Evolutionary conservation across 805 yeast species (phyloP).

Genomic region (Peterozyma toletana): DNA sequence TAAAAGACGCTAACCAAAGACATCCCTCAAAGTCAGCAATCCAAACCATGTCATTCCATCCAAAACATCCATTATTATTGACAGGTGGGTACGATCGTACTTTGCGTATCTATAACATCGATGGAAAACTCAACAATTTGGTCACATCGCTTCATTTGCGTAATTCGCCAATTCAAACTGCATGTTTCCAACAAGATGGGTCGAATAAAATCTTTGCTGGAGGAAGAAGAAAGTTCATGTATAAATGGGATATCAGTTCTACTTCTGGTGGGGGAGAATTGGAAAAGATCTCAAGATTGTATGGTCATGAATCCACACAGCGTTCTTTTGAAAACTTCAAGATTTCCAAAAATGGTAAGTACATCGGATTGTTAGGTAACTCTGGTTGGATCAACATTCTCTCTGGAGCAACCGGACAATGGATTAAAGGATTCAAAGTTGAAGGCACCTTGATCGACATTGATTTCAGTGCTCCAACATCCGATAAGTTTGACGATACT

Average conservation of each 20-base stretch:
- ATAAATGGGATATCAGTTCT: slow-evolving; percentile 72
- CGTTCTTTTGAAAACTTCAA: slow-evolving; percentile 82
- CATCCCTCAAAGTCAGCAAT: slow-evolving; percentile 70
- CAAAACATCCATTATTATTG: slow-evolving; percentile 69
- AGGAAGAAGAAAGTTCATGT: slow-evolving; percentile 89
- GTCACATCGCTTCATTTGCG: slow-evolving; percentile 78
- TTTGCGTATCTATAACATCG: slow-evolving; percentile 79
- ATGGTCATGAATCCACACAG: slow-evolving; percentile 86
- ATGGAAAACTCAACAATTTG: slow-evolving; percentile 74
- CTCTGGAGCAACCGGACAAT: slow-evolving; percentile 74
- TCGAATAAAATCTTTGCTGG: slow-evolving; percentile 64
- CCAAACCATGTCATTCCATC: slow-evolving; percentile 84
- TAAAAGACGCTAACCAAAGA: slow-evolving; percentile 78
- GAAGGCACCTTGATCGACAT: slow-evolving; percentile 85
- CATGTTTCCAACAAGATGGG: slow-evolving; percentile 47
- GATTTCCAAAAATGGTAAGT: slow-evolving; percentile 64
- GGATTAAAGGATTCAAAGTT: slow-evolving; percentile 79
- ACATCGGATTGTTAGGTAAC: slow-evolving; percentile 71
- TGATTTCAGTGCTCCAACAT: slow-evolving; percentile 44
- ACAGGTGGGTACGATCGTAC: slow-evolving; percentile 94
- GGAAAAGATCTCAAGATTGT: slow-evolving; percentile 81
- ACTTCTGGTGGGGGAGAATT: slow-evolving; percentile 47
- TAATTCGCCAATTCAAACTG: slow-evolving; percentile 74
- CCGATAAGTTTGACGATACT: slow-evolving; percentile 23
- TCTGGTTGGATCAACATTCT: slow-evolving; percentile 88